A percentile compares a stretch with the other conserved stretches of the same genome.
Evolutionary conservation across 495 filamentous ascomycete species (phyloP).

Genomic region (Penicillium crystallinum): DNA sequence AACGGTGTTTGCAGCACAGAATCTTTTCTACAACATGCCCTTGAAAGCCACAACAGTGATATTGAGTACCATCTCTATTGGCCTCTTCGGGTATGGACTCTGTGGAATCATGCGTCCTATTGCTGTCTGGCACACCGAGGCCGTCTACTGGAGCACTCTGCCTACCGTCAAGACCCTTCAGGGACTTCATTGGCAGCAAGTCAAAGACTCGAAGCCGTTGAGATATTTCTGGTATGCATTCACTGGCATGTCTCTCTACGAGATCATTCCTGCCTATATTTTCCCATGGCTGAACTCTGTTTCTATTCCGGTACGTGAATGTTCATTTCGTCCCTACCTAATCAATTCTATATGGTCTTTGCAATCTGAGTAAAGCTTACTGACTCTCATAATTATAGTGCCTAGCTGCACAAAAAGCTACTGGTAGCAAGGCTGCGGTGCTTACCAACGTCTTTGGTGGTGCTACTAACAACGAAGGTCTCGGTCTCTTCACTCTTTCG

Average conservation of each 20-base stretch:
- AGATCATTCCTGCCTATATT: slow-evolving; percentile 54
- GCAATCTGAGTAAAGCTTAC: background rate
- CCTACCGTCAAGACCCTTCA: slow-evolving; percentile 28
- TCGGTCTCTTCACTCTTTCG: slow-evolving; percentile 43
- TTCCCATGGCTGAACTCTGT: slow-evolving; percentile 49
- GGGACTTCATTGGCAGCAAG: slow-evolving; percentile 29
- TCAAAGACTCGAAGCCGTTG: slow-evolving; percentile 27
- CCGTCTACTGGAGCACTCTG: slow-evolving; percentile 36
- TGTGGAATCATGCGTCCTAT: slow-evolving; percentile 48
- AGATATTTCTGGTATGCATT: slow-evolving; percentile 32
- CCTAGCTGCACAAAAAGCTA: slow-evolving; percentile 36
- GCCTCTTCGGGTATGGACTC: slow-evolving; percentile 50
- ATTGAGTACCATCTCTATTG: slow-evolving; percentile 29
- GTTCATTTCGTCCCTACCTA: background rate
- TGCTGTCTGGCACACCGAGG: slow-evolving; percentile 49
- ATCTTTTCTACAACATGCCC: slow-evolving; percentile 29
- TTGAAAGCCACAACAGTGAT: slow-evolving; percentile 23
- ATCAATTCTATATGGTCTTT: background rate
- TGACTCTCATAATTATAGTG: slow-evolving; percentile 28
- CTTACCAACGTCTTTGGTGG: slow-evolving; percentile 51
- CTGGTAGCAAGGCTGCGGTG: slow-evolving; percentile 21
- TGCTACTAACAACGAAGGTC: slow-evolving; percentile 44
- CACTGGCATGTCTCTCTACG: slow-evolving; percentile 36
- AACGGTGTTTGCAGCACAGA: slow-evolving; percentile 26
- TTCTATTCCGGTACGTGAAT: slow-evolving; percentile 39